phyloP scores from a whole-genome alignment of 257 asterid genomes.

The Solanum piurae region DNA sequence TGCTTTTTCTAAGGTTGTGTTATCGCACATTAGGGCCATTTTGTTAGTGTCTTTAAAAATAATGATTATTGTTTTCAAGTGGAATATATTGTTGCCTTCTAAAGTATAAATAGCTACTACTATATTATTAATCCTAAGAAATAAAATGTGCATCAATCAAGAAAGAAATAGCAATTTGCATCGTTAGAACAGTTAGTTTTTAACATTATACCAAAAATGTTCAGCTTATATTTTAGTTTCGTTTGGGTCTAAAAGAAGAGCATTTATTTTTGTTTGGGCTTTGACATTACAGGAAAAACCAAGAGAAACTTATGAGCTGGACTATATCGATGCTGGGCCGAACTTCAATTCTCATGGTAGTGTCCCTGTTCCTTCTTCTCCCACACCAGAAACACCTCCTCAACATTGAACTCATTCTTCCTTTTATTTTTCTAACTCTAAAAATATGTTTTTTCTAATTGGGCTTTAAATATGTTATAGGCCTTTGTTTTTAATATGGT shows the following conservation, averaged over 20 bases:
- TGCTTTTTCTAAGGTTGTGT: background rate
- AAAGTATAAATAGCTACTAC: too few species aligned
- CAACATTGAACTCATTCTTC: background rate
- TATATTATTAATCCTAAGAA: too few species aligned
- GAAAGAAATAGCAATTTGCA: too few species aligned
- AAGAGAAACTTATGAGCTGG: constrained; percentile 20
- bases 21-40: too few species aligned
- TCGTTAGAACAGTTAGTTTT: too few species aligned
- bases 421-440: background rate
- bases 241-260: background rate
- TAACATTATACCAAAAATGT: too few species aligned
- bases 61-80: too few species aligned
- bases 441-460: background rate
- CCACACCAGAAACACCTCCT: background rate
- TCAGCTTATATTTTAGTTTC: background rate
- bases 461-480: background rate
- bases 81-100: background rate
- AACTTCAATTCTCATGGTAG: constrained; percentile 26
- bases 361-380: constrained; percentile 7
- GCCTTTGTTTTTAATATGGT: background rate
- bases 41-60: too few species aligned
- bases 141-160: too few species aligned
- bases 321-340: constrained; percentile 46
- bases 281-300: constrained; percentile 10
- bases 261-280: background rate